Conservation (phyloP, 345 rosid species). For the Eutrema yunnanense region DNA sequence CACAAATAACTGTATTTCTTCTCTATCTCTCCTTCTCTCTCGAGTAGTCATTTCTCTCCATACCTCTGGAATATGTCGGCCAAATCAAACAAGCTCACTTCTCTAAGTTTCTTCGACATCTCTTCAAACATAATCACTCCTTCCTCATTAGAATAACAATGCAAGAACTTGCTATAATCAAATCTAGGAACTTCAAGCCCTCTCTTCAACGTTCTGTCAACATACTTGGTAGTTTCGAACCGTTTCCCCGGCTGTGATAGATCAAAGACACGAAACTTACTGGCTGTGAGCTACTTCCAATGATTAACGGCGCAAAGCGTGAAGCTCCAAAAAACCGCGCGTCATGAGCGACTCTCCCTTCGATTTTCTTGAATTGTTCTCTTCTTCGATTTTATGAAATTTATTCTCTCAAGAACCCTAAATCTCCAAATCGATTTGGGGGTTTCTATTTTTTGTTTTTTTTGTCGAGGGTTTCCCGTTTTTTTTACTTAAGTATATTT, state of each 20-base stretch:
- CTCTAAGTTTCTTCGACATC: constrained; percentile 58
- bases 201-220: constrained; percentile 60
- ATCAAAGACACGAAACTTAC: no score
- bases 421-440: no score
- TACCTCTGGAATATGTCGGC: constrained; percentile 70
- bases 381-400: no score
- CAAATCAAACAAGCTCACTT: constrained; percentile 63
- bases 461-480: no score
- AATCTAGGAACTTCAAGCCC: constrained; percentile 78
- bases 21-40: constrained; percentile 49
- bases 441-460: no score
- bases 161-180: constrained; percentile 81
- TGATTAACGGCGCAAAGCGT: no score
- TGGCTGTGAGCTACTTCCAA: no score
- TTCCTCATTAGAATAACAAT: constrained; percentile 69
- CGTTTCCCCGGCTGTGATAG: constrained; percentile 38
- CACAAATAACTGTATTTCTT: constrained; percentile 2
- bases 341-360: no score
- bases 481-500: no score
- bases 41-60: constrained; percentile 80
- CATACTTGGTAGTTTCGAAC: constrained; percentile 67
- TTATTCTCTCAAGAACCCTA: no score
- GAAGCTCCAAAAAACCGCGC: no score
- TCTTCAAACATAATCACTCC: constrained; percentile 69
- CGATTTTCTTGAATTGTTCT: no score